These are phyloP conservation scores for Fusarium drepaniforme DNA, from an alignment of 2,329 filamentous ascomycete genomes.

Conservation along the genomic window DNA sequence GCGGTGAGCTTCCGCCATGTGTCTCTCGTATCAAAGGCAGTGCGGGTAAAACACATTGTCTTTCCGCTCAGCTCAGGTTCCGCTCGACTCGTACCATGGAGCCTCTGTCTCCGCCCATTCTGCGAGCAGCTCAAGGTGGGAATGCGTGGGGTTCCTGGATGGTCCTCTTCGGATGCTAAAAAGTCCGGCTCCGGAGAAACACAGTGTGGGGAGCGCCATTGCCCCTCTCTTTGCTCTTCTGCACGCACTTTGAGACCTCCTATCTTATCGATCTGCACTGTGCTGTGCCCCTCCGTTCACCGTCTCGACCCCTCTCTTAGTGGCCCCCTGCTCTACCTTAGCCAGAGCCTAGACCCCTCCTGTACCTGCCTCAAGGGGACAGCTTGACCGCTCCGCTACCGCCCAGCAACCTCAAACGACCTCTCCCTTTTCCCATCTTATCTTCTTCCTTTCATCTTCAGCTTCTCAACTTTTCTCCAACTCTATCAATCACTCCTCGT, in stretches of 20 bases:
- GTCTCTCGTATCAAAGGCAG: constrained; percentile 8
- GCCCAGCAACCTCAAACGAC: constrained; percentile 25
- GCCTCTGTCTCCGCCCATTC: constrained; percentile 24
- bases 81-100: constrained; percentile 33
- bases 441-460: constrained; percentile 15
- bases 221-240: background rate
- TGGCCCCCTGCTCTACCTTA: constrained; percentile 22
- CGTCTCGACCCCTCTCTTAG: constrained; percentile 36
- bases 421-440: constrained; percentile 28
- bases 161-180: constrained; percentile 34
- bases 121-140: constrained; percentile 16
- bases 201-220: constrained; percentile 24
- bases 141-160: constrained; percentile 30
- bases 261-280: constrained; percentile 45
- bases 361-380: constrained; percentile 37
- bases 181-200: constrained; percentile 29
- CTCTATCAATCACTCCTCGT: constrained; percentile 11
- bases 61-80: constrained; percentile 6
- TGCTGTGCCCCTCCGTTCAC: constrained; percentile 43
- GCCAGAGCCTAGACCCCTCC: constrained; percentile 34
- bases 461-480: constrained; percentile 8
- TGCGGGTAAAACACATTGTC: background rate
- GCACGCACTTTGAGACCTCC: background rate
- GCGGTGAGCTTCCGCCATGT: constrained; percentile 12
- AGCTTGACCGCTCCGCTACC: constrained; percentile 43